Conservation (phyloP, 2,329 filamentous ascomycete species). For the Fusarium bactridioides region DNA sequence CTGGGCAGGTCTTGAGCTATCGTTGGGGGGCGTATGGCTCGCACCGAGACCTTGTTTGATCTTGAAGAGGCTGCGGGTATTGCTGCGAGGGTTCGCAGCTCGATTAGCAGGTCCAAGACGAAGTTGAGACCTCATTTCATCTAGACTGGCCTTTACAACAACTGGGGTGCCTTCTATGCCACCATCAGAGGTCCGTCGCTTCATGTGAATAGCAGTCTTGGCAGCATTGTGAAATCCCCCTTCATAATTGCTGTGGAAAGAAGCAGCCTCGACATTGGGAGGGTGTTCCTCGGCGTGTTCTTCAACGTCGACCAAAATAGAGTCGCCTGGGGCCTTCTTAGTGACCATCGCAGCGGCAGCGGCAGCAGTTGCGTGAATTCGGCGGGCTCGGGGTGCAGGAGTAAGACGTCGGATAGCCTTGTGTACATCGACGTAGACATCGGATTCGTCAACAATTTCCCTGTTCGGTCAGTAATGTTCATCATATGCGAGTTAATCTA, state of each 20-base stretch:
- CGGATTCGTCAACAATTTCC: constrained; percentile 98
- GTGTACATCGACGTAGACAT: constrained; percentile 97
- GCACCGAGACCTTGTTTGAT: constrained; percentile 61
- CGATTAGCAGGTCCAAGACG: constrained; percentile 74
- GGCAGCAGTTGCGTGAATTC: constrained; percentile 49
- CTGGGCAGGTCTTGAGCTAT: constrained; percentile 27
- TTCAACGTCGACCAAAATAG: constrained; percentile 50
- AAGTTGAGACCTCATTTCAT: constrained; percentile 69
- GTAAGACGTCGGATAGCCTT: constrained; percentile 92
- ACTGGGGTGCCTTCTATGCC: constrained; percentile 57
- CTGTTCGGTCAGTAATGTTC: constrained; percentile 52
- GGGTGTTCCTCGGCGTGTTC: constrained; percentile 50
- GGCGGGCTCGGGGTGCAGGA: constrained; percentile 80
- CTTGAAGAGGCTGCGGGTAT: constrained; percentile 70
- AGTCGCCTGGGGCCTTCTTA: constrained; percentile 43
- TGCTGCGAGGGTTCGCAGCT: constrained; percentile 67
- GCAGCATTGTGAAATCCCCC: constrained; percentile 55
- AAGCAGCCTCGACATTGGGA: constrained; percentile 42
- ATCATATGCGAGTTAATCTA: constrained; percentile 34
- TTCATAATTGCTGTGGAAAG: constrained; percentile 51
- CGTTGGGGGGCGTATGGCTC: constrained; percentile 7
- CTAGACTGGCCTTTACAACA: constrained; percentile 66
- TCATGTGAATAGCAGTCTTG: constrained; percentile 65
- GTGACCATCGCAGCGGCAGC: constrained; percentile 43
- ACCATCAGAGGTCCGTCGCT: constrained; percentile 67